phyloP scores from a whole-genome alignment of 2,329 filamentous ascomycete genomes.

The Pseudogymnoascus sp. region DNA sequence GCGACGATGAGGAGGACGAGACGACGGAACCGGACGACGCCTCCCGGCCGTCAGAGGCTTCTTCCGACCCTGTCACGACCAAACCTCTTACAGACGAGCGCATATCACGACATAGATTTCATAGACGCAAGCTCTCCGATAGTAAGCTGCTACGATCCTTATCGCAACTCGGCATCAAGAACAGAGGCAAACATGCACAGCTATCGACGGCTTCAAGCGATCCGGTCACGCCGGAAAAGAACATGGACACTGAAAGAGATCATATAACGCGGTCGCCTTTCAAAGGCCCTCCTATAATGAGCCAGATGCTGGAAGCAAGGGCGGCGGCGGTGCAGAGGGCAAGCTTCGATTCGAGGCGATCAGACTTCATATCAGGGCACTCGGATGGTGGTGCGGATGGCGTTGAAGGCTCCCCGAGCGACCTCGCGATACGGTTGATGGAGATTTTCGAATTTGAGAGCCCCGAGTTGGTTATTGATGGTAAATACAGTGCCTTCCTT shows the following conservation, averaged over 20 bases:
- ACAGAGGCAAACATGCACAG: slow-evolving; percentile 31
- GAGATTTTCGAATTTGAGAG: slow-evolving; percentile 79
- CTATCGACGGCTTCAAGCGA: slow-evolving; percentile 25
- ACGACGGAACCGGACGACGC: slow-evolving; percentile 10
- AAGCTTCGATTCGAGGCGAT: slow-evolving; percentile 40
- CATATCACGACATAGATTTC: slow-evolving; percentile 21
- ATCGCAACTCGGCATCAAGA: slow-evolving; percentile 39
- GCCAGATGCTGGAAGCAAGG: slow-evolving; percentile 65
- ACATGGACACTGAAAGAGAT: slow-evolving; percentile 22
- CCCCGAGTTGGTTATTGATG: slow-evolving; percentile 75
- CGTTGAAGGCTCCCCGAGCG: slow-evolving; percentile 30
- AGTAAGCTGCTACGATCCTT: slow-evolving; percentile 58
- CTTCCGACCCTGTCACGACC: background rate
- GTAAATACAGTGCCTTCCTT: slow-evolving; percentile 32
- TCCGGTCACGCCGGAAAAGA: slow-evolving; percentile 15
- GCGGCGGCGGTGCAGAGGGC: slow-evolving; percentile 53
- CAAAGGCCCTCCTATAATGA: slow-evolving; percentile 62
- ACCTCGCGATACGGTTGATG: slow-evolving; percentile 62
- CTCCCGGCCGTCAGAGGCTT: background rate
- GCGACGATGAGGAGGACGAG: slow-evolving; percentile 49
- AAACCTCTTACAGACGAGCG: background rate
- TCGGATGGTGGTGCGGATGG: slow-evolving; percentile 23
- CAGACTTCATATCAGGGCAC: slow-evolving; percentile 16
- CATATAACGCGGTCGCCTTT: slow-evolving; percentile 26
- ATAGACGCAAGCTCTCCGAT: slow-evolving; percentile 54